Conservation (phyloP, 495 filamentous ascomycete species). For the Aspergillus conjunctus region DNA sequence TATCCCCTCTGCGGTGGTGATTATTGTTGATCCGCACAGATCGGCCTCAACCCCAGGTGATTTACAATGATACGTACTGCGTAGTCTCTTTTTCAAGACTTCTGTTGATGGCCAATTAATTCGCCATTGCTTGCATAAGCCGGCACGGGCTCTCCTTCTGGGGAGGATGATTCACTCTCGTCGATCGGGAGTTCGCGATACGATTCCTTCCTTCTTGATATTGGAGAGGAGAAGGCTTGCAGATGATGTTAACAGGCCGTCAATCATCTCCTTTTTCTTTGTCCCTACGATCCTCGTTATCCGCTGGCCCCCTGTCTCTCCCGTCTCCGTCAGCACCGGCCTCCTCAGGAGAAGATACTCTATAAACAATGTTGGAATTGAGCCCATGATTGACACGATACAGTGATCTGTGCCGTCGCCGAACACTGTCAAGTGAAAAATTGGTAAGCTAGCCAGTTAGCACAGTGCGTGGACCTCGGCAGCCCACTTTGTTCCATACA, state of each 20-base stretch:
- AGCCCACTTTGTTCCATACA: constrained; percentile 4
- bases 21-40: neutral
- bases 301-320: too few relatives aligned
- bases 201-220: too few relatives aligned
- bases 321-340: neutral
- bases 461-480: constrained; percentile 6
- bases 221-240: too few relatives aligned
- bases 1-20: neutral
- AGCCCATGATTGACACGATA: neutral
- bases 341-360: neutral
- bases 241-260: too few relatives aligned
- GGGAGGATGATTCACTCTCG: too few relatives aligned
- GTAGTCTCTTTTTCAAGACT: neutral
- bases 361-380: neutral
- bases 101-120: too few relatives aligned
- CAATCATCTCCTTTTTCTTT: too few relatives aligned
- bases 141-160: too few relatives aligned
- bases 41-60: neutral
- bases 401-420: neutral
- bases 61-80: too few relatives aligned
- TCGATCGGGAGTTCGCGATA: too few relatives aligned
- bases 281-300: too few relatives aligned
- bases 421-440: neutral
- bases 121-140: too few relatives aligned
- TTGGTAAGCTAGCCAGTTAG: neutral